Conservation (phyloP, 306 rosid genomes). For the Dalbergia cochinchinensis region DNA sequence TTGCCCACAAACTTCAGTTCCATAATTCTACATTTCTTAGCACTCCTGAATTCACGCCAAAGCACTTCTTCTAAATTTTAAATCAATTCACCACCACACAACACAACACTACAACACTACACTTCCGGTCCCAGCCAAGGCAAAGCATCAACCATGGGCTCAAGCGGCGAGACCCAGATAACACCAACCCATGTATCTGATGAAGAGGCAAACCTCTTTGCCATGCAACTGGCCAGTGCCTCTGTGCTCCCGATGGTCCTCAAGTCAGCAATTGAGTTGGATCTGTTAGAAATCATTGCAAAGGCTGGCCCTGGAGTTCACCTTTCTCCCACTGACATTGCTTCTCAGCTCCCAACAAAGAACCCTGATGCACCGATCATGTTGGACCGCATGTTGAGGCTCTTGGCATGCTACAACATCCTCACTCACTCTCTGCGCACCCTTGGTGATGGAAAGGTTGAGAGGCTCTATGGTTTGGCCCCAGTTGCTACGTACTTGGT, state of each 20-base stretch:
- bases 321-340: slow-evolving; percentile 64
- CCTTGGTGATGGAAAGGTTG: slow-evolving; percentile 60
- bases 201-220: slow-evolving; percentile 88
- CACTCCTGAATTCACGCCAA: neutral
- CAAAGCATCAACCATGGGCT: slow-evolving; percentile 59
- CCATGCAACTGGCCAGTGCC: slow-evolving; percentile 90
- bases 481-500: slow-evolving; percentile 84
- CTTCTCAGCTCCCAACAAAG: slow-evolving; percentile 67
- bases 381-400: slow-evolving; percentile 81
- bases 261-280: slow-evolving; percentile 82
- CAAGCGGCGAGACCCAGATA: slow-evolving; percentile 71
- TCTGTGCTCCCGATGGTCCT: slow-evolving; percentile 89
- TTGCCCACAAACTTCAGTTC: neutral
- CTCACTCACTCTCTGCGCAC: slow-evolving; percentile 58
- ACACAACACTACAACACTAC: too few relatives aligned
- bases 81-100: neutral
- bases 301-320: slow-evolving; percentile 68
- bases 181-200: slow-evolving; percentile 78
- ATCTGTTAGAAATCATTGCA: slow-evolving; percentile 78
- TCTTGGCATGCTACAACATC: slow-evolving; percentile 79
- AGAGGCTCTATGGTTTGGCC: slow-evolving; percentile 81
- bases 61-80: neutral
- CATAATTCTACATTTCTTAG: too few relatives aligned
- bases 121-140: neutral
- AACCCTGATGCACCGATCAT: slow-evolving; percentile 76